Evolutionary conservation across 2,329 filamentous ascomycete genomes (phyloP).

Genomic region (Trichoderma asperellum): DNA sequence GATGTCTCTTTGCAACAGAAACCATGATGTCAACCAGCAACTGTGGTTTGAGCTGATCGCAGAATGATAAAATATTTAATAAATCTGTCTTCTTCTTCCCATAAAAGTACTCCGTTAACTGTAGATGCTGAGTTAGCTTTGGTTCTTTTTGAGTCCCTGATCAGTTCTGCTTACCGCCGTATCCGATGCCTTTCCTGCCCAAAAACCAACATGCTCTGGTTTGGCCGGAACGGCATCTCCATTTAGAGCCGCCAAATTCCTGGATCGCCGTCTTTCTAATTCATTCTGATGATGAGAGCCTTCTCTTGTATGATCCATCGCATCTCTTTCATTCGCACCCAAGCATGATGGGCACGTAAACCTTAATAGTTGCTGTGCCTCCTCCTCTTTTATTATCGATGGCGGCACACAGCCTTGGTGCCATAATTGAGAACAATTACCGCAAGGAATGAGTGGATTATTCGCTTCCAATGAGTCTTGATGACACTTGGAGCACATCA

Average conservation of each 20-base stretch:
- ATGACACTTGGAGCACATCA: constrained; percentile 32
- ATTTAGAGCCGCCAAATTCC: constrained; percentile 41
- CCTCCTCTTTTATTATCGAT: constrained; percentile 25
- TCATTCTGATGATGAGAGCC: constrained; percentile 32
- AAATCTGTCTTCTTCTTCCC: constrained; percentile 45
- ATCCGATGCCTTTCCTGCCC: constrained; percentile 41
- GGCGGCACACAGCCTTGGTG: constrained; percentile 36
- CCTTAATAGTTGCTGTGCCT: background rate
- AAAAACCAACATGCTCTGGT: constrained; percentile 46
- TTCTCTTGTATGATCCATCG: background rate
- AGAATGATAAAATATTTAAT: constrained; percentile 47
- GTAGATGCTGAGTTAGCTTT: background rate
- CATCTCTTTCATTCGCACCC: background rate
- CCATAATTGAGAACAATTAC: constrained; percentile 34
- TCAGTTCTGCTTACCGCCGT: constrained; percentile 39
- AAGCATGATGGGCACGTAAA: constrained; percentile 34
- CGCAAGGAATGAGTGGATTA: constrained; percentile 32
- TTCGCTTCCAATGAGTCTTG: constrained; percentile 9
- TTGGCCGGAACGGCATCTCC: constrained; percentile 42
- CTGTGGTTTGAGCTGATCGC: constrained; percentile 47
- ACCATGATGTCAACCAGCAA: constrained; percentile 49
- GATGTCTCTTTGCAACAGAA: constrained; percentile 49
- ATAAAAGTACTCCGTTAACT: constrained; percentile 48
- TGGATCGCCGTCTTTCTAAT: constrained; percentile 41
- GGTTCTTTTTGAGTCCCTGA: background rate